These are phyloP conservation scores for Schizopora paradoxa DNA, from an alignment of 1,284 basidiomycete genomes.

Conservation along the genomic window DNA sequence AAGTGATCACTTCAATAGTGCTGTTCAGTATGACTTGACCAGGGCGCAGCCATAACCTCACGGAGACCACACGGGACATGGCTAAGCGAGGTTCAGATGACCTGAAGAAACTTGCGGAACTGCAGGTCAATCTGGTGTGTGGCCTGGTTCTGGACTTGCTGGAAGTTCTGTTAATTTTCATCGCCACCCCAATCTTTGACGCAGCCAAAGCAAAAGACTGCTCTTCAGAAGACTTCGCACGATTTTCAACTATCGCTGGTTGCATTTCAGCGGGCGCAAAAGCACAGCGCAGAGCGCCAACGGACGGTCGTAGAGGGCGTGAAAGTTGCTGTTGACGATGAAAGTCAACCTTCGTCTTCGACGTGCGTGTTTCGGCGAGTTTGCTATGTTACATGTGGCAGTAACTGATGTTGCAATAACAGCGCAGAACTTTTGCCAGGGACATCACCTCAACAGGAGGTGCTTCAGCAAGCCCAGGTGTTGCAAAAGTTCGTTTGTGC, in stretches of 20 bases:
- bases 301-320: slow-evolving; percentile 79
- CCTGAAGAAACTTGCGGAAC: slow-evolving; percentile 76
- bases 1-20: slow-evolving; percentile 28
- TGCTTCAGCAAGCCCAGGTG: slow-evolving; percentile 68
- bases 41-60: slow-evolving; percentile 69
- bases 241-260: slow-evolving; percentile 89
- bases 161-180: slow-evolving; percentile 1
- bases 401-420: slow-evolving; percentile 3
- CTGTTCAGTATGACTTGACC: background rate
- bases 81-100: slow-evolving; percentile 92
- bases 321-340: slow-evolving; percentile 72
- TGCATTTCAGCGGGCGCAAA: slow-evolving; percentile 89
- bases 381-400: background rate
- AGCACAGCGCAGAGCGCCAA: slow-evolving; percentile 84
- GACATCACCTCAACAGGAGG: slow-evolving; percentile 44
- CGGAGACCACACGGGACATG: slow-evolving; percentile 90
- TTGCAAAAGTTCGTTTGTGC: slow-evolving; percentile 41
- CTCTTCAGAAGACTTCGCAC: slow-evolving; percentile 85
- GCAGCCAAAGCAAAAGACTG: slow-evolving; percentile 71
- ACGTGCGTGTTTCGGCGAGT: slow-evolving; percentile 20
- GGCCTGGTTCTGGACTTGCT: slow-evolving; percentile 5
- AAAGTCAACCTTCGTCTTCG: slow-evolving; percentile 26
- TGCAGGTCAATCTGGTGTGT: slow-evolving; percentile 62
- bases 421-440: slow-evolving; percentile 32
- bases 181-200: slow-evolving; percentile 6